Conservation (phyloP, 352 stramenopile genomes). For the Sclerospora graminicola region DNA sequence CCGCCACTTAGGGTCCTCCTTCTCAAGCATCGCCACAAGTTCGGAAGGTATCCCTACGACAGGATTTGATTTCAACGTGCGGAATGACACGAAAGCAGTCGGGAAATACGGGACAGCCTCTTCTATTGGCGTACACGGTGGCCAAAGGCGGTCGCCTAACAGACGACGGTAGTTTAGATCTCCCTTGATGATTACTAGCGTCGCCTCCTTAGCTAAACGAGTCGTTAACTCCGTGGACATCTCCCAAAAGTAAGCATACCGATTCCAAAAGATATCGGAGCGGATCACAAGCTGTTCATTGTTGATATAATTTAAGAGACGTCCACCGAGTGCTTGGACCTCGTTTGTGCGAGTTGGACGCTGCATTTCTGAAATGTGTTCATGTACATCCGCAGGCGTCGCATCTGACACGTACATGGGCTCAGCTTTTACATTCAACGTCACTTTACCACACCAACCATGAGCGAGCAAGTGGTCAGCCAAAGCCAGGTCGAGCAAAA, state of each 20-base stretch:
- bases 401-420: slow-evolving; percentile 80
- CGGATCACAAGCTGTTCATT: slow-evolving; percentile 13
- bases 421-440: slow-evolving; percentile 63
- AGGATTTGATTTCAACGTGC: slow-evolving; percentile 64
- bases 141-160: slow-evolving; percentile 90
- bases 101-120: slow-evolving; percentile 78
- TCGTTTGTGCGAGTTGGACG: slow-evolving; percentile 14
- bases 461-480: slow-evolving; percentile 49
- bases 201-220: slow-evolving; percentile 21
- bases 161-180: slow-evolving; percentile 97
- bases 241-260: slow-evolving; percentile 68
- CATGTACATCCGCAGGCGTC: slow-evolving; percentile 35
- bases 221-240: slow-evolving; percentile 28
- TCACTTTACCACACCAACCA: slow-evolving; percentile 38
- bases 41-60: slow-evolving; percentile 41
- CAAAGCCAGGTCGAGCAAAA: slow-evolving; percentile 57
- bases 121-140: slow-evolving; percentile 66
- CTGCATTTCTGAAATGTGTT: slow-evolving; percentile 54
- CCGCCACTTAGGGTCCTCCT: slow-evolving; percentile 47
- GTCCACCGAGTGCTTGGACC: slow-evolving; percentile 39
- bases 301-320: slow-evolving; percentile 26
- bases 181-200: slow-evolving; percentile 93
- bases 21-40: slow-evolving; percentile 31
- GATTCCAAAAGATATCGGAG: slow-evolving; percentile 51
- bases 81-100: slow-evolving; percentile 50